Percentiles rank a stretch among this genome's conserved stretches.
These are phyloP conservation scores for Cyclotella choctawhatcheeana DNA, from an alignment of 108 stramenopile genomes.

Conservation along the genomic window DNA sequence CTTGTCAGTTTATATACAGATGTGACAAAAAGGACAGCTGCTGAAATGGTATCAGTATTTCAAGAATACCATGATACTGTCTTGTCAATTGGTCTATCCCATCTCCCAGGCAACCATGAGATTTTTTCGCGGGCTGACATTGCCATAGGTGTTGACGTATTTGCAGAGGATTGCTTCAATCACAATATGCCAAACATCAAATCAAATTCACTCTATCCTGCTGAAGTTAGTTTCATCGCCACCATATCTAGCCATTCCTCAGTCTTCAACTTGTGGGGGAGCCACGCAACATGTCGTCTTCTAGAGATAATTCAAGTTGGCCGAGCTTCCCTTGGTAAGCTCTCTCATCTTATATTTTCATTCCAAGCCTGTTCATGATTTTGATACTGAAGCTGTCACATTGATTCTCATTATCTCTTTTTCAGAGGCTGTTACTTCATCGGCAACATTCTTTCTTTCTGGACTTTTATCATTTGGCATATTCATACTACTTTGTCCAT, in stretches of 20 bases:
- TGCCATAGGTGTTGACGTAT: slow-evolving; percentile 79
- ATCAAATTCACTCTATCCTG: slow-evolving; percentile 50
- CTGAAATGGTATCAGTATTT: slow-evolving; percentile 82
- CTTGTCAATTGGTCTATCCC: slow-evolving; percentile 75
- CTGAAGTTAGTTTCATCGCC: slow-evolving; percentile 75
- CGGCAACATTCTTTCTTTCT: slow-evolving; percentile 59
- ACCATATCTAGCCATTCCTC: slow-evolving; percentile 76
- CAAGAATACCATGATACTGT: slow-evolving; percentile 89
- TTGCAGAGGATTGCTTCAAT: slow-evolving; percentile 49
- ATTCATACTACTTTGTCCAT: slow-evolving; percentile 68
- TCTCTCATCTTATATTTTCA: too few relatives aligned
- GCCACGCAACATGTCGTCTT: slow-evolving; percentile 61
- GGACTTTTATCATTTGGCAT: slow-evolving; percentile 68
- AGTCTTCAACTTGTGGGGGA: slow-evolving; percentile 71
- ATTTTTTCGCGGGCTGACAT: slow-evolving; percentile 83
- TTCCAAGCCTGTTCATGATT: too few relatives aligned
- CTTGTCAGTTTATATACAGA: slow-evolving; percentile 96
- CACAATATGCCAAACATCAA: background rate
- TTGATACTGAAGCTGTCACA: too few relatives aligned
- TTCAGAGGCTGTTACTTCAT: slow-evolving; percentile 64
- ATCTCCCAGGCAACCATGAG: slow-evolving; percentile 73
- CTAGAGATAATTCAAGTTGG: slow-evolving; percentile 75
- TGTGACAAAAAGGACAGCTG: slow-evolving; percentile 88
- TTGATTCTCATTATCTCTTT: too few relatives aligned
- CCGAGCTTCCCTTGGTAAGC: slow-evolving; percentile 73